These are phyloP conservation scores for Leccinellum albellum DNA, from an alignment of 768 basidiomycete species.

Conservation along the genomic window DNA sequence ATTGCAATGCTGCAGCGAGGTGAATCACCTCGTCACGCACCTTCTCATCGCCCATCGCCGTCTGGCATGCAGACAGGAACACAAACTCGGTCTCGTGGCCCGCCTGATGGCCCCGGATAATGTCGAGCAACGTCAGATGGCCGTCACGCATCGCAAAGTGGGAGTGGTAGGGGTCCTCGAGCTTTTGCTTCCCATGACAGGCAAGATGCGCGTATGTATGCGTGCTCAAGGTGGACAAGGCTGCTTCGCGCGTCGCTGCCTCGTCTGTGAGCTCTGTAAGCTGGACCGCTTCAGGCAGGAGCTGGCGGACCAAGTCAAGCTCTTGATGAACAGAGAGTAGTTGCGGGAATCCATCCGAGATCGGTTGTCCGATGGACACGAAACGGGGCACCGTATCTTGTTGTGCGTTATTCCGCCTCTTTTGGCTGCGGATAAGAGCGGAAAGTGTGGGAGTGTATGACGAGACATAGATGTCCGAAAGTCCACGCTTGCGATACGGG, in stretches of 20 bases:
- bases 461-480: constrained; percentile 28
- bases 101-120: constrained; percentile 10
- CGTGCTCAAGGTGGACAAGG: constrained; percentile 7
- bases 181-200: constrained; percentile 23
- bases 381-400: constrained; percentile 3
- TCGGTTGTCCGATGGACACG: constrained; percentile 17
- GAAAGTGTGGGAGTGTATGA: constrained; percentile 31
- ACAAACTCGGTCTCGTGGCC: constrained; percentile 22
- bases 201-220: constrained; percentile 27
- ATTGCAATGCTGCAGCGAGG: constrained; percentile 29
- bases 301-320: constrained; percentile 10
- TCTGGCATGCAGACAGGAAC: constrained; percentile 31
- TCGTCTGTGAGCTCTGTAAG: constrained; percentile 10
- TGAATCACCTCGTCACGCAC: constrained; percentile 30
- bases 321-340: constrained; percentile 12
- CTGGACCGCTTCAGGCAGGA: constrained; percentile 7
- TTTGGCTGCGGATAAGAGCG: constrained; percentile 22
- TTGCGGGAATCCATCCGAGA: neutral
- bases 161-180: constrained; percentile 15
- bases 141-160: constrained; percentile 19
- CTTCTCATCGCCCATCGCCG: constrained; percentile 21
- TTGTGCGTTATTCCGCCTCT: neutral
- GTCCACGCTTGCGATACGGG: constrained; percentile 10
- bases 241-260: constrained; percentile 11
- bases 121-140: constrained; percentile 20